Base-by-base conservation (phyloP, 2,329 filamentous ascomycete genomes). In the Myriangium duriaei region DNA sequence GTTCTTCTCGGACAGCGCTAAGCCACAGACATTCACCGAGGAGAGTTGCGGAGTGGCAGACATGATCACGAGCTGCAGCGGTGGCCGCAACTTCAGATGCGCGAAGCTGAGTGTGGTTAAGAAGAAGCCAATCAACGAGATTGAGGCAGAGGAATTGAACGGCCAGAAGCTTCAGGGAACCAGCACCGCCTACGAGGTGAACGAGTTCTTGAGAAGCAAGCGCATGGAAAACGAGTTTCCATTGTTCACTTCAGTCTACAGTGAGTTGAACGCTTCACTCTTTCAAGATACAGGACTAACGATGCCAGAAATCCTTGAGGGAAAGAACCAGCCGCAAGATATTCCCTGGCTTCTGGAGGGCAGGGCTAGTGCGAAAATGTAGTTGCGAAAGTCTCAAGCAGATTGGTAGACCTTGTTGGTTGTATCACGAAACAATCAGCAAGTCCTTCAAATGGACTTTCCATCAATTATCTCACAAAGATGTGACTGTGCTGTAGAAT, bases 161-260 rank as follows among this genome's bases (percentile, higher is more conserved):
- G 91, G 91, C 11, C 91, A 98, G 69, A 94, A 92, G 67, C 68
- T 98, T 42, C 91, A 98, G 65, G 91, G 91, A 26, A 96, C 86
- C 0, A 79, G 79, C 49, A 98, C 91, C 3, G 87, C 91, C 6
- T 74, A 79, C 46, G 91, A 98, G 59, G 87, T 98, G 30, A 83
- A 93, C 64, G 76, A 71, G 34, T 96, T 96, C 61, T 62, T 98
- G 53, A 83, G 81, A 65, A 74, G 75, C 34, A 72, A 81, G 47
- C 81, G 80, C 1, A 63, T 79, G 47, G 86, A 92, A 62, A 67
- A 74, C 19, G 80, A 93, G 36, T 98, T 93, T 58, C 91, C 91
- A 13, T 66, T 98, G 4, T 92, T 98, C 57, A 95, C 85, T 6
- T 84, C 85, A 1, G 87, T 96, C 35, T 78, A 84, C 53, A 65